Conservation (phyloP, 345 rosid genomes). For the Aurinia saxatilis region DNA sequence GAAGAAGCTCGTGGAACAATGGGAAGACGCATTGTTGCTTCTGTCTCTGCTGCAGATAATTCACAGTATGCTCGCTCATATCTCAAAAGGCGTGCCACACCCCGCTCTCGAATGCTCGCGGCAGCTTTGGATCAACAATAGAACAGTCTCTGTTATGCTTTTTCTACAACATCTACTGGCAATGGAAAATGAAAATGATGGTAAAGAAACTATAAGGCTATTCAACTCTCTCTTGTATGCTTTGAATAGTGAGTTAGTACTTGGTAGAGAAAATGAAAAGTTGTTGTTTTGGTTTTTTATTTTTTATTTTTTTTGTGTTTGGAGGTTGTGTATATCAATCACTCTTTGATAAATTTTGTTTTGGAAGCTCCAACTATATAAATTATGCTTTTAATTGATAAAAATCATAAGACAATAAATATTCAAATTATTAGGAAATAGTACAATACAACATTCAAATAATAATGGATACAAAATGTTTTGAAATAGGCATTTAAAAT, state of each 20-base stretch:
- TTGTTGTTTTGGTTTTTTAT: neutral
- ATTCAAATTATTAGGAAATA: constrained; percentile 18
- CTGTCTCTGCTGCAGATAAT: constrained; percentile 4
- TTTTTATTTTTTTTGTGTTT: neutral
- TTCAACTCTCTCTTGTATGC: neutral
- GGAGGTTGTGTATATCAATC: constrained; percentile 5
- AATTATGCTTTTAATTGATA: neutral
- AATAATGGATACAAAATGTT: constrained; percentile 27
- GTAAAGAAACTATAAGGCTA: neutral
- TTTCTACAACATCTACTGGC: neutral
- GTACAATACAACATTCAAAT: neutral
- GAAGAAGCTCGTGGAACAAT: neutral
- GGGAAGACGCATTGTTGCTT: constrained; percentile 11
- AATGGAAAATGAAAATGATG: neutral
- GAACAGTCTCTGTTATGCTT: too few species aligned
- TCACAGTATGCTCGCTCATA: constrained; percentile 38
- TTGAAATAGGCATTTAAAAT: constrained; percentile 11
- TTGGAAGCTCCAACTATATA: neutral
- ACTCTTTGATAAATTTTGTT: neutral
- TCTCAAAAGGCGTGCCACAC: constrained; percentile 16
- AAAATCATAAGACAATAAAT: constrained; percentile 5
- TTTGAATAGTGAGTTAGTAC: constrained; percentile 9
- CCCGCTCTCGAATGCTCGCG: constrained; percentile 26
- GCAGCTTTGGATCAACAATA: constrained; percentile 22
- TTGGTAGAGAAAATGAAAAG: neutral